A percentile compares a stretch with the other conserved stretches of the same genome.
phyloP scores from a whole-genome alignment of 2,329 filamentous ascomycete genomes.

The Aspergillus caelatus region DNA sequence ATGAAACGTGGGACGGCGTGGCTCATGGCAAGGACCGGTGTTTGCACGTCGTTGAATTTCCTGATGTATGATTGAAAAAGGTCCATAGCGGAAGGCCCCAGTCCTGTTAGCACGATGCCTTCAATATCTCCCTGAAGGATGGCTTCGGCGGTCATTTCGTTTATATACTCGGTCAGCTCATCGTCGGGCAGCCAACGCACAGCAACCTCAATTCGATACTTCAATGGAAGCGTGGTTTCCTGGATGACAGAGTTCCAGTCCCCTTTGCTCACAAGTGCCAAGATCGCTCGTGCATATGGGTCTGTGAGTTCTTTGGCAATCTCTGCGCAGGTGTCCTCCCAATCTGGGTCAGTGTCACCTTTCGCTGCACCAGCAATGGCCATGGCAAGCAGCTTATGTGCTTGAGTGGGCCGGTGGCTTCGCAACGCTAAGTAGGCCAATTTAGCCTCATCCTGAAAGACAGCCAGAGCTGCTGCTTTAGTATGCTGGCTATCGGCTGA shows the following conservation, averaged over 20 bases:
- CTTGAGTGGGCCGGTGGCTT: constrained; percentile 55
- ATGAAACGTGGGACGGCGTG: constrained; percentile 63
- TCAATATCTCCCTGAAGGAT: constrained; percentile 61
- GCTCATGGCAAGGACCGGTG: constrained; percentile 62
- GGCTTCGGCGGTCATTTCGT: constrained; percentile 54
- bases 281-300: constrained; percentile 63
- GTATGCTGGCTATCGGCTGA: constrained; percentile 59
- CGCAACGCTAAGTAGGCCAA: constrained; percentile 60
- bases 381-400: constrained; percentile 60
- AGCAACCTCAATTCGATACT: constrained; percentile 64
- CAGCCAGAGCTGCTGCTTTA: constrained; percentile 64
- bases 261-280: constrained; percentile 62
- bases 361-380: constrained; percentile 51
- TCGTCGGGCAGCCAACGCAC: constrained; percentile 54
- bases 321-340: constrained; percentile 63
- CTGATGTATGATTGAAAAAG: constrained; percentile 64
- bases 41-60: constrained; percentile 64
- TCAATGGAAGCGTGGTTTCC: constrained; percentile 60
- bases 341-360: constrained; percentile 56
- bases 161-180: constrained; percentile 56
- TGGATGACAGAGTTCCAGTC: constrained; percentile 63
- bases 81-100: constrained; percentile 60
- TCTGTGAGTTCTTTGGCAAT: constrained; percentile 65
- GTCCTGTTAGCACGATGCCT: constrained; percentile 64
- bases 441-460: constrained; percentile 63